Evolutionary conservation across 768 basidiomycete species (phyloP).

Genomic region (Serendipita sp.): DNA sequence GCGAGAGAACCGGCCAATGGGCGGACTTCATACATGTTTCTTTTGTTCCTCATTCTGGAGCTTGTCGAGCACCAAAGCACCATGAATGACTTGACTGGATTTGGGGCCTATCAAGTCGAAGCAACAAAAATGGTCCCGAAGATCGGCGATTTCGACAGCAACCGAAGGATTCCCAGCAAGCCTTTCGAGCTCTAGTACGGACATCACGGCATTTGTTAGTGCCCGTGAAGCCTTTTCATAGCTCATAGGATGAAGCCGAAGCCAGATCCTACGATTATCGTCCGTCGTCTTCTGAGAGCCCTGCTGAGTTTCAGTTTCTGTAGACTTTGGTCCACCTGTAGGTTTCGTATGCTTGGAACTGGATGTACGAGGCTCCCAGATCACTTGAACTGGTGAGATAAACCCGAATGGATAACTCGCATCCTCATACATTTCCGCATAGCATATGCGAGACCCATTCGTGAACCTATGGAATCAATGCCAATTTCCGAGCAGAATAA

Average conservation of each 20-base stretch:
- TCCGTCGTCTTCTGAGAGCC: slow-evolving; percentile 10
- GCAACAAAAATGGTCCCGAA: slow-evolving; percentile 52
- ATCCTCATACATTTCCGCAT: slow-evolving; percentile 49
- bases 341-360: neutral
- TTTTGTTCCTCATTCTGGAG: neutral
- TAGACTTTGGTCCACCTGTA: slow-evolving; percentile 11
- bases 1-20: neutral
- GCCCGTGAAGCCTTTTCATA: slow-evolving; percentile 39
- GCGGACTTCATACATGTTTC: neutral
- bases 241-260: slow-evolving; percentile 62
- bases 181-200: slow-evolving; percentile 16
- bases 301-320: slow-evolving; percentile 18
- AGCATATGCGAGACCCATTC: slow-evolving; percentile 45
- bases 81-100: slow-evolving; percentile 44
- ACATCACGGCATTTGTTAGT: slow-evolving; percentile 27
- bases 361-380: slow-evolving; percentile 43
- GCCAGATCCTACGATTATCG: slow-evolving; percentile 41
- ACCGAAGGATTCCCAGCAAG: slow-evolving; percentile 11
- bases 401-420: slow-evolving; percentile 49
- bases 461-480: slow-evolving; percentile 31
- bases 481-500: neutral
- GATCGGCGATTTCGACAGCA: slow-evolving; percentile 46
- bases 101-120: slow-evolving; percentile 88
- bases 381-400: slow-evolving; percentile 50
- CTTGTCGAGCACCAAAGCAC: slow-evolving; percentile 21